Evolutionary conservation across 148 eudicot genomes (phyloP).

Genomic region (Fagopyrum homotropicum): DNA sequence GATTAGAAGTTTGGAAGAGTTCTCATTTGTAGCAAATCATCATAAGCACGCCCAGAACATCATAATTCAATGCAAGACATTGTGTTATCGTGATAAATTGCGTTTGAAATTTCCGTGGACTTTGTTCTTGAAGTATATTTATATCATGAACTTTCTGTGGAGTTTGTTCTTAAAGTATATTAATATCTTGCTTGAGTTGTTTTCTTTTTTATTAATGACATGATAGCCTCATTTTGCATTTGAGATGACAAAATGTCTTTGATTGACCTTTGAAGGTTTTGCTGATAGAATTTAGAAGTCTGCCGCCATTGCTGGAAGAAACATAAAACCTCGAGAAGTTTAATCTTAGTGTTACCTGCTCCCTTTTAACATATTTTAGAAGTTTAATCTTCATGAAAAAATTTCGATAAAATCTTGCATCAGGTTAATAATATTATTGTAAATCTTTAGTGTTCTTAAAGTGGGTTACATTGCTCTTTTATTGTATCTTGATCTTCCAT

Average conservation of each 20-base stretch:
- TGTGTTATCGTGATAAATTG: not conserved
- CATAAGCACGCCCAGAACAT: not conserved
- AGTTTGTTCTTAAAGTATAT: no score
- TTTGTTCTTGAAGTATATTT: not conserved
- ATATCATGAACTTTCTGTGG: not conserved
- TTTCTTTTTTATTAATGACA: not conserved
- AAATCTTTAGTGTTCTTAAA: not conserved
- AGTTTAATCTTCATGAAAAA: not conserved
- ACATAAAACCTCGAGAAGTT: slow-evolving; percentile 25
- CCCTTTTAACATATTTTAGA: no score
- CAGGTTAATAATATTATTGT: not conserved
- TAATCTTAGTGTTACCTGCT: no score
- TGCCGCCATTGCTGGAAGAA: slow-evolving; percentile 72
- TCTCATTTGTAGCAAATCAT: not conserved
- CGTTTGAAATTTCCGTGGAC: no score
- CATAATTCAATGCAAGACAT: not conserved
- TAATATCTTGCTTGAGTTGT: not conserved
- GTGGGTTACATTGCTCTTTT: not conserved
- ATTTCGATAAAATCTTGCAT: not conserved
- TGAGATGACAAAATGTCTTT: not conserved
- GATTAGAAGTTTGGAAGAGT: not conserved
- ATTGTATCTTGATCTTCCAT: not conserved
- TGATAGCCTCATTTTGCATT: not conserved
- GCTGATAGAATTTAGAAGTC: slow-evolving; percentile 67
- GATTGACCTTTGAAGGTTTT: slow-evolving; percentile 40